Conservation (phyloP, 495 filamentous ascomycete species). For the Talaromyces proteolyticus region DNA sequence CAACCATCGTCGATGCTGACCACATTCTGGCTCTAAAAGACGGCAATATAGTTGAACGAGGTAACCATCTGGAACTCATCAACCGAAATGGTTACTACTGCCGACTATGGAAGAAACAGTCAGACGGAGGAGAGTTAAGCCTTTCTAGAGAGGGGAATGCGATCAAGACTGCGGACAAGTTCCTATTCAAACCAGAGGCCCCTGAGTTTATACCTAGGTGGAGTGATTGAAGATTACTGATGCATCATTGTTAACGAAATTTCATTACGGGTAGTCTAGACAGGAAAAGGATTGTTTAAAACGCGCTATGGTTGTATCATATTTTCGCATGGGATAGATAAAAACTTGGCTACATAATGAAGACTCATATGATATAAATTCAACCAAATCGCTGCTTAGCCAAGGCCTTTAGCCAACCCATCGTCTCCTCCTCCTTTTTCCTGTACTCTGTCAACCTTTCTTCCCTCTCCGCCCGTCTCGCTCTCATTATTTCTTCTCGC, state of each 20-base stretch:
- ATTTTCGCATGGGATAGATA: not conserved
- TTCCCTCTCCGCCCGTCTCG: conserved; percentile 34
- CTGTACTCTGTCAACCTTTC: conserved; percentile 37
- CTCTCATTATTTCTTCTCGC: conserved; percentile 35
- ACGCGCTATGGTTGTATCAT: not conserved
- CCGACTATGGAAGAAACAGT: conserved; percentile 57
- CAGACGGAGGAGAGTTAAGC: no score
- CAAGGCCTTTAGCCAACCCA: conserved; percentile 37
- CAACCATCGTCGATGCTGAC: conserved; percentile 87
- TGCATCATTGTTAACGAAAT: no score
- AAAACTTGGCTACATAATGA: not conserved
- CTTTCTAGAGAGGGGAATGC: not conserved
- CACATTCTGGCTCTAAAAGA: conserved; percentile 92
- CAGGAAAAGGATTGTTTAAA: not conserved
- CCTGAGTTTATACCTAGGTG: conserved; percentile 49
- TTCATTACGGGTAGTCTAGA: no score
- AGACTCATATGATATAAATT: conserved; percentile 2
- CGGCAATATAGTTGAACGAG: conserved; percentile 82
- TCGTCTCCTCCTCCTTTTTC: conserved; percentile 38
- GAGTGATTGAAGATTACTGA: no score
- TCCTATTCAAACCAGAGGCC: conserved; percentile 47
- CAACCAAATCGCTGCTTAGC: conserved; percentile 42
- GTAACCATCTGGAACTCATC: conserved; percentile 68
- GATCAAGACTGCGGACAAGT: conserved; percentile 9
- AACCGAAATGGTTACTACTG: conserved; percentile 57